Conservation (phyloP, 768 basidiomycete genomes). For the Rhizopogon vulgaris region DNA sequence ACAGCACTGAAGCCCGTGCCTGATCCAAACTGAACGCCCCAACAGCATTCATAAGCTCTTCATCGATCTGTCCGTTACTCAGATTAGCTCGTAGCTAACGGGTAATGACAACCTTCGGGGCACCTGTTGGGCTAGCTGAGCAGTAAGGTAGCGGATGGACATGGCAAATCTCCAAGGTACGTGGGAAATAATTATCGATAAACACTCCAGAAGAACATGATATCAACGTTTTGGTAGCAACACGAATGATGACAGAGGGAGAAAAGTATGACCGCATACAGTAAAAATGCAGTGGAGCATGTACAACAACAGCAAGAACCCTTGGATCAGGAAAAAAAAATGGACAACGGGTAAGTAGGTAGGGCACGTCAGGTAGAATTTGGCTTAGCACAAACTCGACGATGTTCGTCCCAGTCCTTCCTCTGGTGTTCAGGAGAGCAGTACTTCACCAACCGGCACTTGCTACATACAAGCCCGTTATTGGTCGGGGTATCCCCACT, state of each 20-base stretch:
- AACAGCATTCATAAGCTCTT: conserved; percentile 82
- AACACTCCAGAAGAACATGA: neutral
- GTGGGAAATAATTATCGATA: conserved; percentile 2
- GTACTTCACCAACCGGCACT: conserved; percentile 74
- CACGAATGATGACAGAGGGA: neutral
- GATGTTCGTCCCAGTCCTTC: conserved; percentile 76
- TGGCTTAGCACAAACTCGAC: conserved; percentile 54
- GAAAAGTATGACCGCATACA: neutral
- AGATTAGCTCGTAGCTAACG: neutral
- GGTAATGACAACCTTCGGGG: neutral
- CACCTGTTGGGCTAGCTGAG: conserved; percentile 75
- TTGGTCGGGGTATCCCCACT: conserved; percentile 24
- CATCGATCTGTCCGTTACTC: conserved; percentile 65
- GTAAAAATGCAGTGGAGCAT: neutral
- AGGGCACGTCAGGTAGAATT: conserved; percentile 3
- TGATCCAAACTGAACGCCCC: conserved; percentile 96
- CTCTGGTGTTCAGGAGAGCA: conserved; percentile 71
- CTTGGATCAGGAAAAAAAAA: neutral
- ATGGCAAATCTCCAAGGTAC: conserved; percentile 22
- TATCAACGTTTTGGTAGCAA: neutral
- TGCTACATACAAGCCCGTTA: conserved; percentile 62
- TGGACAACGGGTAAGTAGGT: neutral
- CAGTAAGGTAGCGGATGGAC: conserved; percentile 61
- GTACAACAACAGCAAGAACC: neutral
- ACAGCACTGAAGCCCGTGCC: conserved; percentile 31